These are phyloP conservation scores for Ustilago shanxiensis DNA, from an alignment of 1,284 basidiomycete species.

Conservation along the genomic window DNA sequence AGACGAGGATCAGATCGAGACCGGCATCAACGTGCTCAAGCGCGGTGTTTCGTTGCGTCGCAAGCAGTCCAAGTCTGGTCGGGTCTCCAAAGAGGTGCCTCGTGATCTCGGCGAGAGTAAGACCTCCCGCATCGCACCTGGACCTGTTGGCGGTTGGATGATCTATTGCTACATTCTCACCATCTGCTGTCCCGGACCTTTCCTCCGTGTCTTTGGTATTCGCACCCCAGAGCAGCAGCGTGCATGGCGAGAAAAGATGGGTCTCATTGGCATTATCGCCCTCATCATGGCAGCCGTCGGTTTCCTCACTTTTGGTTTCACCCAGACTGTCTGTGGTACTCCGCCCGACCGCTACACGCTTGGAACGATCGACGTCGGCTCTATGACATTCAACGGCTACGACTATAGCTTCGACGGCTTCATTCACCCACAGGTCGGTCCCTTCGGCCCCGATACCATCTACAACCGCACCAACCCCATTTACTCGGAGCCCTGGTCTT, in stretches of 20 bases:
- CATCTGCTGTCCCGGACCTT: constrained; percentile 81
- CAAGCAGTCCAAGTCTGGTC: constrained; percentile 50
- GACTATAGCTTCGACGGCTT: constrained; percentile 91
- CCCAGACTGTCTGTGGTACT: constrained; percentile 87
- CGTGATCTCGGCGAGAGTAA: constrained; percentile 55
- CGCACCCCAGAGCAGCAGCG: constrained; percentile 91
- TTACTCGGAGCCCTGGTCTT: constrained; percentile 80
- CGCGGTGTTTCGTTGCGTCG: constrained; percentile 67
- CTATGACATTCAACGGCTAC: constrained; percentile 91
- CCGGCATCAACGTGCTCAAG: constrained; percentile 68
- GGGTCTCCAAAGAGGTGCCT: constrained; percentile 53
- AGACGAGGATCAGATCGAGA: constrained; percentile 69
- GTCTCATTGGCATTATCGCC: constrained; percentile 84
- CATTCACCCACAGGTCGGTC: constrained; percentile 57
- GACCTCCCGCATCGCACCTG: constrained; percentile 71
- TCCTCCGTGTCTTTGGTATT: constrained; percentile 76
- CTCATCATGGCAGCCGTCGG: constrained; percentile 90
- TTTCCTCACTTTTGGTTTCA: constrained; percentile 99
- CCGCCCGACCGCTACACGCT: constrained; percentile 84
- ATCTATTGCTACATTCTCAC: constrained; percentile 92
- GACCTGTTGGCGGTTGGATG: constrained; percentile 94
- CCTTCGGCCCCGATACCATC: constrained; percentile 73
- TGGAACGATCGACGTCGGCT: constrained; percentile 81
- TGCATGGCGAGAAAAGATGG: constrained; percentile 99
- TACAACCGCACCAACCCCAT: constrained; percentile 86